Percentiles rank a stretch among this genome's conserved stretches.
phyloP scores from a whole-genome alignment of 768 basidiomycete species.

The Mycena filopes region DNA sequence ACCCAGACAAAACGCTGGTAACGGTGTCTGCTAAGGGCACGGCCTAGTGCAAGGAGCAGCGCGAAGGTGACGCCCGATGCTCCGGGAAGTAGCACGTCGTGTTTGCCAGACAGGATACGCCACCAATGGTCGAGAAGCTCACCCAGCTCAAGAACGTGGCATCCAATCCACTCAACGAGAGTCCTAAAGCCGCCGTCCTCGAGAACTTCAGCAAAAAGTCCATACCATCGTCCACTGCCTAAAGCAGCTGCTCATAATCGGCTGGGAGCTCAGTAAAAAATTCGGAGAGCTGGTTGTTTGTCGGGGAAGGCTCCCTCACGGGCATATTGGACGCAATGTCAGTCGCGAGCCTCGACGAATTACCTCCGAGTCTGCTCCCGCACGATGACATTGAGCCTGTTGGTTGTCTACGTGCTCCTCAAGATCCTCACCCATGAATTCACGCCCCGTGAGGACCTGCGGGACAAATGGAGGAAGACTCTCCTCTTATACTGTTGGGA shows the following conservation, averaged over 20 bases:
- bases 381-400: conserved; percentile 29
- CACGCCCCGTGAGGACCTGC: conserved; percentile 9
- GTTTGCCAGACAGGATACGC: conserved; percentile 13
- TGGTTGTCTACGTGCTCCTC: conserved; percentile 26
- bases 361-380: conserved; percentile 10
- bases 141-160: conserved; percentile 15
- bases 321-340: conserved; percentile 30
- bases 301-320: conserved; percentile 2
- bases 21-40: conserved; percentile 12
- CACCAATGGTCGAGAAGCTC: conserved; percentile 15
- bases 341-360: conserved; percentile 11
- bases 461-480: not conserved
- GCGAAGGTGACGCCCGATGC: conserved; percentile 4
- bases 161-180: not conserved
- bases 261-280: conserved; percentile 25
- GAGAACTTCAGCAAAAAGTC: conserved; percentile 2
- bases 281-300: conserved; percentile 6
- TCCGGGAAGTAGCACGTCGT: conserved; percentile 13
- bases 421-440: conserved; percentile 20
- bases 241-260: conserved; percentile 16
- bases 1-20: conserved; percentile 18
- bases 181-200: conserved; percentile 7
- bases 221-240: conserved; percentile 4
- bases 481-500: conserved; percentile 13
- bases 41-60: conserved; percentile 9